A percentile compares a stretch with the other conserved stretches of the same genome.
Evolutionary conservation across 352 stramenopile species (phyloP).

Genomic region (Phytopythium oedochilum): DNA sequence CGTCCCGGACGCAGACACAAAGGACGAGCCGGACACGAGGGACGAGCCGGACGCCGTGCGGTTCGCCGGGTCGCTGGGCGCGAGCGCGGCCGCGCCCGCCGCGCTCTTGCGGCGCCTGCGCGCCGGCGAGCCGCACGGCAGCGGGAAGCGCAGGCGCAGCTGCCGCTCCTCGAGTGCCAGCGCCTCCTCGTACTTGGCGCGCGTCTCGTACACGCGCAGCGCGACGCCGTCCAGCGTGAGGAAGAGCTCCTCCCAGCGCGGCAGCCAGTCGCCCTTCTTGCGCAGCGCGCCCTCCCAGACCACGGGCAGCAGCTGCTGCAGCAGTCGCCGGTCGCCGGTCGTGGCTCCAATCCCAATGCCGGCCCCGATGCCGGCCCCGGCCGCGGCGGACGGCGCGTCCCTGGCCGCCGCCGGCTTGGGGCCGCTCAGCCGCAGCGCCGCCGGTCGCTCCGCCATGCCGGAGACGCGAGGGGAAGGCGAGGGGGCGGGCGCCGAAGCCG

Average conservation of each 20-base stretch:
- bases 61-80: neutral
- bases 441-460: slow-evolving; percentile 6
- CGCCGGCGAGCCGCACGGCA: neutral
- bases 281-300: slow-evolving; percentile 55
- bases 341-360: too few species aligned
- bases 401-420: neutral
- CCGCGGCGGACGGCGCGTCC: neutral
- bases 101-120: neutral
- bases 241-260: slow-evolving; percentile 71
- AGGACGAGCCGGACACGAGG: neutral
- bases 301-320: slow-evolving; percentile 70
- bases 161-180: slow-evolving; percentile 32
- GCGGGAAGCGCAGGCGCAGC: slow-evolving; percentile 10
- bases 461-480: neutral
- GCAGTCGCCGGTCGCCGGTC: slow-evolving; percentile 6
- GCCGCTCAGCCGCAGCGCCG: slow-evolving; percentile 7
- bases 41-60: neutral
- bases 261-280: slow-evolving; percentile 77
- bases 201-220: slow-evolving; percentile 71
- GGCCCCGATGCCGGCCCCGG: too few species aligned
- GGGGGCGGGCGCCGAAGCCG: too few species aligned
- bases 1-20: neutral
- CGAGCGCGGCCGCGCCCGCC: neutral
- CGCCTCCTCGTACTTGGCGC: slow-evolving; percentile 39
- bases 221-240: slow-evolving; percentile 54